Conservation (phyloP, 2,329 filamentous ascomycete species). For the Nigrospora osmanthi region DNA sequence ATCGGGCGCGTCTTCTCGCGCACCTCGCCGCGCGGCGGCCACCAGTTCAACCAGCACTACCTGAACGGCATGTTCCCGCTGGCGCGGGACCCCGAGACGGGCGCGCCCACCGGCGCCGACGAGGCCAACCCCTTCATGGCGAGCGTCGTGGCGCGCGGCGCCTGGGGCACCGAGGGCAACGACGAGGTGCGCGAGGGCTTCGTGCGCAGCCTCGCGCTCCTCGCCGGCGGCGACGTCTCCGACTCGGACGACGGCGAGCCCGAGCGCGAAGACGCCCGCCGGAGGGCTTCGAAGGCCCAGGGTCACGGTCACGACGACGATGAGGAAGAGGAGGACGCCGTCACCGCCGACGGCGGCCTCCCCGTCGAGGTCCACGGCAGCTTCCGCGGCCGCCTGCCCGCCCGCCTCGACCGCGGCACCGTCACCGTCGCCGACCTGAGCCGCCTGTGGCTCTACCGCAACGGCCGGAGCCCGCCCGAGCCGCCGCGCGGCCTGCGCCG, state of each 20-base stretch:
- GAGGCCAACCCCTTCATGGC: slow-evolving; percentile 55
- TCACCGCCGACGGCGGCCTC: slow-evolving; percentile 13
- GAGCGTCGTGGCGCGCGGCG: slow-evolving; percentile 39
- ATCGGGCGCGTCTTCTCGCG: slow-evolving; percentile 54
- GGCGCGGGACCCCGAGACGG: slow-evolving; percentile 29
- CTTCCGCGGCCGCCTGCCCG: slow-evolving; percentile 6
- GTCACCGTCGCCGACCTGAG: slow-evolving; percentile 54
- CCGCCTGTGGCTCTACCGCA: slow-evolving; percentile 55
- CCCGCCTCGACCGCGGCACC: slow-evolving; percentile 20
- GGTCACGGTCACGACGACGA: too few relatives aligned
- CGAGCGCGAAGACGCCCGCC: background rate
- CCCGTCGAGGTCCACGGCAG: slow-evolving; percentile 29
- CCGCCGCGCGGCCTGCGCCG: slow-evolving; percentile 24
- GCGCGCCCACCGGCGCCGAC: slow-evolving; percentile 32
- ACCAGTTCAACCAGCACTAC: slow-evolving; percentile 55
- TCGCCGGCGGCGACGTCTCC: slow-evolving; percentile 3
- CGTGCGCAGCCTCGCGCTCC: slow-evolving; percentile 38
- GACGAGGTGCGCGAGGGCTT: slow-evolving; percentile 35
- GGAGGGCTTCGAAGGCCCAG: too few relatives aligned
- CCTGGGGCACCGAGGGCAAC: slow-evolving; percentile 32
- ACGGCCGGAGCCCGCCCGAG: slow-evolving; percentile 45
- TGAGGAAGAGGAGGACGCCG: slow-evolving; percentile 6
- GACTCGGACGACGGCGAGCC: background rate
- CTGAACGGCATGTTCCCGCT: slow-evolving; percentile 55
- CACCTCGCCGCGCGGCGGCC: slow-evolving; percentile 40